Evolutionary conservation across 345 rosid species (phyloP).

Genomic region (Eucalyptus cloeziana): DNA sequence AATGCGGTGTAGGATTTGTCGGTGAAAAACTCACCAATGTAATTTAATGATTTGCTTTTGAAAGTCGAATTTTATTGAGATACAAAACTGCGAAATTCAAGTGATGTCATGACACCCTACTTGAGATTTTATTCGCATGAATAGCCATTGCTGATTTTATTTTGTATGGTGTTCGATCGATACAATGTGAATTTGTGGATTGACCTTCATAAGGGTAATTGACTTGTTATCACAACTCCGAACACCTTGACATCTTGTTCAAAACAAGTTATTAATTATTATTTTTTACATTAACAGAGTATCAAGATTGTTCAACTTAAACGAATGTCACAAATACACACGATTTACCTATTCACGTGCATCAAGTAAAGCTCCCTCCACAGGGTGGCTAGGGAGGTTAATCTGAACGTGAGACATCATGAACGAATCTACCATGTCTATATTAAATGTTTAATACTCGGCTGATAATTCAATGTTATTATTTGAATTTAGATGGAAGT

Average conservation of each 20-base stretch:
- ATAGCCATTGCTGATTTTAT: not conserved
- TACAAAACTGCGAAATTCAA: not conserved
- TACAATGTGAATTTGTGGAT: not conserved
- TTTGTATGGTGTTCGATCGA: not conserved
- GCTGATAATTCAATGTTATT: not conserved
- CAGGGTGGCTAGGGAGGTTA: not conserved
- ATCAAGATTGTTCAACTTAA: not conserved
- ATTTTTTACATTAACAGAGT: too few species aligned
- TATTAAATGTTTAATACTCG: not conserved
- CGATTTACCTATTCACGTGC: not conserved
- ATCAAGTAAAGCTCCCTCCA: not conserved
- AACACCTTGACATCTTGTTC: not conserved
- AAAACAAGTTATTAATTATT: too few species aligned
- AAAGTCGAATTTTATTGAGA: not conserved
- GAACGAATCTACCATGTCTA: not conserved
- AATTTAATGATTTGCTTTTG: not conserved
- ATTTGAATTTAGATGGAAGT: not conserved
- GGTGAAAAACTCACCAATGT: not conserved
- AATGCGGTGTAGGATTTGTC: not conserved
- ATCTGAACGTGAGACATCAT: accelerated
- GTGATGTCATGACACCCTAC: not conserved
- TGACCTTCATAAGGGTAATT: not conserved
- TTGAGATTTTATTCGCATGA: not conserved
- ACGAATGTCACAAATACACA: not conserved
- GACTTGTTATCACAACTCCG: not conserved